Evolutionary conservation across 352 stramenopile species (phyloP).

Genomic region (Pythium pyrilobum): DNA sequence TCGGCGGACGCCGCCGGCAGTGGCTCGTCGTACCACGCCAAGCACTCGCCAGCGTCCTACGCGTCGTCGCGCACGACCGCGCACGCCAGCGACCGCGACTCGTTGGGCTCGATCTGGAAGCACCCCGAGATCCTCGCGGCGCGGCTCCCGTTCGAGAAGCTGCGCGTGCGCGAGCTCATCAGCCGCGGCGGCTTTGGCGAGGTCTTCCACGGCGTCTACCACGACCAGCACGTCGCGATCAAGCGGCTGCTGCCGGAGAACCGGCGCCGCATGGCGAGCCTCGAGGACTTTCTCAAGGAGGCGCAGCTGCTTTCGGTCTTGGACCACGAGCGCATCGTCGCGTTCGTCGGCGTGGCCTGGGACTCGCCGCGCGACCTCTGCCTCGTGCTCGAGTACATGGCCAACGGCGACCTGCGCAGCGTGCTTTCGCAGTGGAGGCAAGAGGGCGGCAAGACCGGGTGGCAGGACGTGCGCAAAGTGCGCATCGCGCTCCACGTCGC

Average conservation of each 20-base stretch:
- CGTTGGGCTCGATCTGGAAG: conserved; percentile 31
- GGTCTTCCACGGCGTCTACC: conserved; percentile 37
- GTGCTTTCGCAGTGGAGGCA: conserved; percentile 20
- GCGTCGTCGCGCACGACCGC: conserved; percentile 4
- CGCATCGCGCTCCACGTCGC: conserved; percentile 50
- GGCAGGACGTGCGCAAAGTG: conserved; percentile 27
- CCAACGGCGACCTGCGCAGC: conserved; percentile 27
- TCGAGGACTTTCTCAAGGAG: conserved; percentile 52
- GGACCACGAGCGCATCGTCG: conserved; percentile 32
- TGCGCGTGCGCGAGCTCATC: conserved; percentile 26
- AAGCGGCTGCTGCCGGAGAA: conserved; percentile 41
- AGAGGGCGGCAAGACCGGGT: conserved; percentile 5
- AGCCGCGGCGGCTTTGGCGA: conserved; percentile 46
- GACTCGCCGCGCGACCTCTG: conserved; percentile 28
- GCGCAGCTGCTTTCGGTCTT: conserved; percentile 38
- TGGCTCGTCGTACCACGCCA: neutral
- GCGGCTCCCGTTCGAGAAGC: conserved; percentile 40
- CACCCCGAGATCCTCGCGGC: conserved; percentile 41
- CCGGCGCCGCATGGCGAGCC: conserved; percentile 29
- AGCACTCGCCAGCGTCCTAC: conserved; percentile 7
- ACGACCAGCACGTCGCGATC: conserved; percentile 33
- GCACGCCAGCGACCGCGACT: conserved; percentile 12
- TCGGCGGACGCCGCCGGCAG: conserved; percentile 1
- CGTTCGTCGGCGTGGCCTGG: conserved; percentile 38
- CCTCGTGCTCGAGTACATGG: conserved; percentile 33